Conservation (phyloP, 805 yeast genomes). For the Candida lessepsii region DNA sequence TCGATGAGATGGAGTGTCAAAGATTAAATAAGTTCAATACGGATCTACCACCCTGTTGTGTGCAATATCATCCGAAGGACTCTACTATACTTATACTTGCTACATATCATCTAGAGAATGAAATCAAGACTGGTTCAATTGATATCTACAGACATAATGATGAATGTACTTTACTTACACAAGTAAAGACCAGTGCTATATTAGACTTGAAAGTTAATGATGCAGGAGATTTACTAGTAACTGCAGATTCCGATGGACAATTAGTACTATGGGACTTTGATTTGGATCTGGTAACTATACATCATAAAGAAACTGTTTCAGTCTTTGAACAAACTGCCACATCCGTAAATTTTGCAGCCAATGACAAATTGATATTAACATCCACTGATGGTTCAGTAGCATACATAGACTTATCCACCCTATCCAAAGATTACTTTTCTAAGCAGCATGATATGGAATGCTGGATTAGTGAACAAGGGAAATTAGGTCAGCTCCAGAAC, state of each 20-base stretch:
- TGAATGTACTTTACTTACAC: conserved; percentile 16
- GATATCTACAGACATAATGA: conserved; percentile 36
- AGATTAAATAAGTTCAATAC: conserved; percentile 28
- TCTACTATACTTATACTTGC: conserved; percentile 59
- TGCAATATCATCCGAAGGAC: conserved; percentile 57
- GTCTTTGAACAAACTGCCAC: conserved; percentile 43
- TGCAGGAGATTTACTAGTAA: conserved; percentile 41
- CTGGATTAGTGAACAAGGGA: conserved; percentile 82
- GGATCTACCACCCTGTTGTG: conserved; percentile 78
- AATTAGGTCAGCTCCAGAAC: conserved; percentile 47
- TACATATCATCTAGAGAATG: conserved; percentile 70
- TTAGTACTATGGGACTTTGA: conserved; percentile 57
- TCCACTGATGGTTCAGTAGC: conserved; percentile 66
- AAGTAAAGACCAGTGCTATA: conserved; percentile 53
- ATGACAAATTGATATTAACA: conserved; percentile 40
- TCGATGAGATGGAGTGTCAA: conserved; percentile 9
- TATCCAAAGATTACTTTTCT: conserved; percentile 22
- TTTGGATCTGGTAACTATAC: neutral
- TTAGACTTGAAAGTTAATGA: conserved; percentile 74
- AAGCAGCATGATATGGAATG: conserved; percentile 71
- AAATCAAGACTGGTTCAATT: conserved; percentile 62
- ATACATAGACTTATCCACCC: conserved; percentile 30
- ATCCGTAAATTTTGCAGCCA: conserved; percentile 40
- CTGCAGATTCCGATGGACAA: conserved; percentile 83
- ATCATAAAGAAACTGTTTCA: neutral